Evolutionary conservation across 2,329 filamentous ascomycete genomes (phyloP), one percentile per base, ranked within the genome.

Genomic region (Alternaria hordeiaustralica): DNA sequence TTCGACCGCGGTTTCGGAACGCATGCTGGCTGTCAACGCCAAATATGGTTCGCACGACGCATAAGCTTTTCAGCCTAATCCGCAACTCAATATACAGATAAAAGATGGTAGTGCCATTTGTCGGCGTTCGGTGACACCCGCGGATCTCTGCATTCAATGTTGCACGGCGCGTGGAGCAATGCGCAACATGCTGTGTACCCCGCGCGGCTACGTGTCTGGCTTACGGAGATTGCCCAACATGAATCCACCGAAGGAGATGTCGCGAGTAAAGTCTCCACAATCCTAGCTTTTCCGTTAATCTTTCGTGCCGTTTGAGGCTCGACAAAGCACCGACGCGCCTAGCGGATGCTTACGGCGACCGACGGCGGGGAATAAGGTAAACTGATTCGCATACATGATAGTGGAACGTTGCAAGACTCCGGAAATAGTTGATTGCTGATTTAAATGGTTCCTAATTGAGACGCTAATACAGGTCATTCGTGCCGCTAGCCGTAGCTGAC

Each of bases 131-230:
- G 54, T 63, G 5, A 55, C 56, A 49, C 41, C 53, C 53, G 54
- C 18, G 6, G 20, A 18, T n/a, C 55, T 25, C 44, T 41, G 55
- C 20, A 36, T 23, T 51, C 18, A 28, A 28, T 30, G 63, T 70
- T 47, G 64, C 56, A 70, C 66, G 43, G 61, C 28, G 66, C 66
- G 59, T 64, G 60, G 36, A 23, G 30, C 58, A 43, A 53, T 45
- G 26, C 30, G 55, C 20, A 15, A 28, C 9, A 41, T 30, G 36
- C 28, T 30, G 15, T 55, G 23, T 53, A 44, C 23, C 26, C 18
- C 23, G 25, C 15, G 44, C 43, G 25, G 33, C 28, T 55, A 44
- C 50, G 21, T 56, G 55, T 30, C 25, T 47, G 25, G 20, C 54
- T 28, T 25, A 61, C 45, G 30, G 18, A 36, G 43, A 21, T 7